phyloP scores from a whole-genome alignment of 2,329 filamentous ascomycete species.

The Pseudogymnoascus sp. region DNA sequence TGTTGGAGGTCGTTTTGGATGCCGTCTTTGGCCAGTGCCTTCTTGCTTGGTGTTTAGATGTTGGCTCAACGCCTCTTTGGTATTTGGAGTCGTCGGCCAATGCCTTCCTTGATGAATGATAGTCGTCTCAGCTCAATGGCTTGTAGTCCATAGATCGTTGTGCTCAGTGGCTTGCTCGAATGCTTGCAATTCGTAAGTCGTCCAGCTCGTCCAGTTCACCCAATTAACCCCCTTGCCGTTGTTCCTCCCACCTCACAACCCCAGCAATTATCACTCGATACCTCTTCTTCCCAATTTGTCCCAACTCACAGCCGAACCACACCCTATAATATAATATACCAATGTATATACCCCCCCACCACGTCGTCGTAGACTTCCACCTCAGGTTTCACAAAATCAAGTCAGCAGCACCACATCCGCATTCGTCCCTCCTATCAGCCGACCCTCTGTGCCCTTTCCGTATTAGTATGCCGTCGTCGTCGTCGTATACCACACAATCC shows the following conservation, averaged over 20 bases:
- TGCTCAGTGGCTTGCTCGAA: not conserved
- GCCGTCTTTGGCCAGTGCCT: not conserved
- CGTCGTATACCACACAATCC: not conserved
- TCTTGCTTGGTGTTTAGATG: not conserved
- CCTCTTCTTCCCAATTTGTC: not conserved
- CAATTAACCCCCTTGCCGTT: not conserved
- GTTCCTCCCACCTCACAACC: not conserved
- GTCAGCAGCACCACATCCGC: not conserved
- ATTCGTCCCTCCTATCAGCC: not conserved
- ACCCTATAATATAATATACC: not conserved
- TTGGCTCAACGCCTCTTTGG: not conserved
- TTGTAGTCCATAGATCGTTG: not conserved
- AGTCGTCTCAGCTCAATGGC: not conserved
- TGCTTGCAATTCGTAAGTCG: not conserved
- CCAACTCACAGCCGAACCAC: not conserved
- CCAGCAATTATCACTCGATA: not conserved
- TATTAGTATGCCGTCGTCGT: not conserved
- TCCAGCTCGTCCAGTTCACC: not conserved
- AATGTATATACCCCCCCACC: not conserved
- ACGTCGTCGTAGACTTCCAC: not conserved
- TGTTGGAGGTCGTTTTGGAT: not conserved
- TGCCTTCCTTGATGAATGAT: not conserved
- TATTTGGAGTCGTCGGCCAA: not conserved
- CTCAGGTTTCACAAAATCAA: not conserved
- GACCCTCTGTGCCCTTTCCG: not conserved